Conservation (phyloP, 768 basidiomycete genomes). For the Dentipellis fragilis region DNA sequence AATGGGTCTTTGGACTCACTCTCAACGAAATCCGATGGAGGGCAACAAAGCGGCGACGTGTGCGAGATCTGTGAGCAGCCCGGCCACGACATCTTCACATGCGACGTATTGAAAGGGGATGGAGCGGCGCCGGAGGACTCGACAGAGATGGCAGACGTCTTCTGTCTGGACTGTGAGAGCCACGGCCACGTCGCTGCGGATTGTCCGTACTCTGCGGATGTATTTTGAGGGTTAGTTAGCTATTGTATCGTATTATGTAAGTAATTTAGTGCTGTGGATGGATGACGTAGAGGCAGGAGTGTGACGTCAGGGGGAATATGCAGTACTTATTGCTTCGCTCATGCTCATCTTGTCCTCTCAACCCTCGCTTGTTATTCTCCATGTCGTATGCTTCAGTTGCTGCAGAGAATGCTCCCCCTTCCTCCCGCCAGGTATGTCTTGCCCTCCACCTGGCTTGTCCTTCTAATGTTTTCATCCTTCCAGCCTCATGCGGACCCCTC, state of each 20-base stretch:
- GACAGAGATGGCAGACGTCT: constrained; percentile 19
- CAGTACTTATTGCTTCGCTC: background rate
- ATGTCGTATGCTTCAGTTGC: constrained; percentile 74
- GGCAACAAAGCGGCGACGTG: constrained; percentile 27
- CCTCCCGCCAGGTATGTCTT: constrained; percentile 31
- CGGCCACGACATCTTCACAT: constrained; percentile 82
- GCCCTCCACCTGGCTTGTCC: background rate
- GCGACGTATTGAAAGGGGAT: constrained; percentile 62
- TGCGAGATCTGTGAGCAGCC: constrained; percentile 85
- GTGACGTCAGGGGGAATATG: constrained; percentile 1
- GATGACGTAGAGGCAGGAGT: background rate
- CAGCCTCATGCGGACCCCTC: constrained; percentile 59
- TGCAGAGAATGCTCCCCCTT: constrained; percentile 44
- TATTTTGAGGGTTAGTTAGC: constrained; percentile 44
- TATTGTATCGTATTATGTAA: background rate
- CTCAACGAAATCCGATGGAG: constrained; percentile 6
- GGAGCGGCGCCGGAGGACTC: constrained; percentile 14
- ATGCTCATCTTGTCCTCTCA: background rate
- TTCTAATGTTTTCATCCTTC: background rate
- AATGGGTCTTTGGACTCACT: constrained; percentile 13
- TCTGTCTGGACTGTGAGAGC: constrained; percentile 81
- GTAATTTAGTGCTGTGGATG: background rate
- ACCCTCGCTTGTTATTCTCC: constrained; percentile 3
- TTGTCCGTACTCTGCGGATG: constrained; percentile 80
- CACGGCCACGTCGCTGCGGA: constrained; percentile 66